Conservation (phyloP, 441 rosid genomes). For the Erodium moschatum region DNA sequence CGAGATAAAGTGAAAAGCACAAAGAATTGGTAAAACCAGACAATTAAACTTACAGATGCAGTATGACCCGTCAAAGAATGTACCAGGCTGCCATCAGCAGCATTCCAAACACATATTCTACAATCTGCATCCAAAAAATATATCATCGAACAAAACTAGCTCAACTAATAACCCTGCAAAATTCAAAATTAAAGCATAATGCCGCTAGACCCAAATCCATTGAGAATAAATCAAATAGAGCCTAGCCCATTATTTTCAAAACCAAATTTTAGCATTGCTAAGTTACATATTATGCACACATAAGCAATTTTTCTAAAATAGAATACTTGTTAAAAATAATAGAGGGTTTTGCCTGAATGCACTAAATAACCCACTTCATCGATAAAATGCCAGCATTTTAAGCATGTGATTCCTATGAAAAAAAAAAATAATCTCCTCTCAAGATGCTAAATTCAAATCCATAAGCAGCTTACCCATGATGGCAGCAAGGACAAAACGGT, state of each 20-base stretch:
- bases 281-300: not conserved
- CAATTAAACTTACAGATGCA: conserved; percentile 54
- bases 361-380: not conserved
- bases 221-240: conserved; percentile 20
- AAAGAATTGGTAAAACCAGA: conserved; percentile 2
- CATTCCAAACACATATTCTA: conserved; percentile 99
- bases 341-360: not conserved
- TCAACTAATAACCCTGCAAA: not conserved
- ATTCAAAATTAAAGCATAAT: not conserved
- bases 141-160: not conserved
- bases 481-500: conserved; percentile 99
- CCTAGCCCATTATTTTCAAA: not conserved
- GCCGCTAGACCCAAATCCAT: conserved; percentile 12
- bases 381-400: not conserved
- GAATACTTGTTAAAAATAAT: not conserved
- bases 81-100: conserved; percentile 88
- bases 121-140: conserved; percentile 60
- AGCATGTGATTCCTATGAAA: not conserved
- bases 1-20: not conserved
- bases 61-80: conserved; percentile 97
- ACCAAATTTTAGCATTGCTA: not conserved
- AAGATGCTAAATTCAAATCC: not conserved
- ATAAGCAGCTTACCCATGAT: conserved; percentile 65
- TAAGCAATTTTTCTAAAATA: not conserved
- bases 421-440: not conserved